Evolutionary conservation across 768 basidiomycete species (phyloP).

Genomic region (Lactifluus volemus): DNA sequence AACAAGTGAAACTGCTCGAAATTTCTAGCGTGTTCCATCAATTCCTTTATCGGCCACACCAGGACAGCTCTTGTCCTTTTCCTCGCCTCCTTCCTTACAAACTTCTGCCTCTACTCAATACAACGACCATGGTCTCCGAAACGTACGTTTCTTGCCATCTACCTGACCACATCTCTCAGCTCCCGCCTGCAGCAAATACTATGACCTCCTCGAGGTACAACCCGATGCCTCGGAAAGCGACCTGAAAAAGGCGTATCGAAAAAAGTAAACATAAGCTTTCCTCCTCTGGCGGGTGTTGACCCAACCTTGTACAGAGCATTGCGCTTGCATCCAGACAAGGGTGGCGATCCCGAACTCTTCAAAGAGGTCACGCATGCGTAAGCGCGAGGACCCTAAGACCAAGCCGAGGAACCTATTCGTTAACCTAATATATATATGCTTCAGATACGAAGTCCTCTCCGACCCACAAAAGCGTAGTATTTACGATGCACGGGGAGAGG

Average conservation of each 20-base stretch:
- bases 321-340: constrained; percentile 86
- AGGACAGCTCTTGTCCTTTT: constrained; percentile 10
- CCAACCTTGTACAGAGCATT: constrained; percentile 47
- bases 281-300: constrained; percentile 1
- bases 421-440: neutral
- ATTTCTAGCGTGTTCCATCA: constrained; percentile 35
- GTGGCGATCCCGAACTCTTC: constrained; percentile 93
- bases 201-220: constrained; percentile 84
- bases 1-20: constrained; percentile 22
- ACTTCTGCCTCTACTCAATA: constrained; percentile 7
- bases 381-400: constrained; percentile 27
- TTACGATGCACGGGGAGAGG: constrained; percentile 91
- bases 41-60: constrained; percentile 23
- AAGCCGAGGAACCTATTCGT: constrained; percentile 7
- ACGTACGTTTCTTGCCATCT: constrained; percentile 34
- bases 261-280: constrained; percentile 49
- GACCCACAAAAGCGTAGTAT: constrained; percentile 72
- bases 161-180: constrained; percentile 1
- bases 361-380: constrained; percentile 96
- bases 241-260: constrained; percentile 93
- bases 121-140: constrained; percentile 56
- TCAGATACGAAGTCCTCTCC: constrained; percentile 86
- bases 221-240: constrained; percentile 74
- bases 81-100: constrained; percentile 11
- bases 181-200: constrained; percentile 56